phyloP scores from a whole-genome alignment of 768 basidiomycete genomes.

The Trametes elegans region DNA sequence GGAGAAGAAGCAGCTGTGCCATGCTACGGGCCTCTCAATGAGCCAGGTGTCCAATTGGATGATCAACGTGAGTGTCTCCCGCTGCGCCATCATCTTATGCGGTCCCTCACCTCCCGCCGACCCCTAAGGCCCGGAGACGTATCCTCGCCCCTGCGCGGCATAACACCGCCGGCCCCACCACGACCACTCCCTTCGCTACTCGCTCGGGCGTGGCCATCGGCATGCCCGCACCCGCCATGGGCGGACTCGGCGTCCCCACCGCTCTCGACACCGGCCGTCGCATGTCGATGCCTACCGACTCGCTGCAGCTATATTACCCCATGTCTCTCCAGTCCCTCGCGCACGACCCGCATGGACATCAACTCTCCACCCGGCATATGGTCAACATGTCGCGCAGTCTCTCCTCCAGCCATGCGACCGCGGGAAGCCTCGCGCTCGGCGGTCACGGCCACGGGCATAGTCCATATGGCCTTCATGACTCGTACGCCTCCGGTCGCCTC shows the following conservation, averaged over 20 bases:
- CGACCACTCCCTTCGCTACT: slow-evolving; percentile 66
- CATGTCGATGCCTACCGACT: slow-evolving; percentile 67
- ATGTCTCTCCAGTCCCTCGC: slow-evolving; percentile 64
- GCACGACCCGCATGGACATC: slow-evolving; percentile 19
- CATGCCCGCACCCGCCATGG: slow-evolving; percentile 22
- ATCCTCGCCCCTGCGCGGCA: slow-evolving; percentile 82
- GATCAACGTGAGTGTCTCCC: slow-evolving; percentile 66
- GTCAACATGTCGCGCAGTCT: slow-evolving; percentile 29
- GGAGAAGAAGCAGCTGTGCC: slow-evolving; percentile 87
- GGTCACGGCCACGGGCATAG: slow-evolving; percentile 23
- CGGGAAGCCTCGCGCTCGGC: slow-evolving; percentile 19
- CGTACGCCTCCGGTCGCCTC: slow-evolving; percentile 18
- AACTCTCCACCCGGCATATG: slow-evolving; percentile 27
- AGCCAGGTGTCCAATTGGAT: slow-evolving; percentile 92
- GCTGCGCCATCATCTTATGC: neutral
- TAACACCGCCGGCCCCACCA: slow-evolving; percentile 72
- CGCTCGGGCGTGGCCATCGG: slow-evolving; percentile 33
- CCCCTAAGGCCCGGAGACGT: slow-evolving; percentile 67
- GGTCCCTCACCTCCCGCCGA: neutral
- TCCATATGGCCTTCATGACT: slow-evolving; percentile 21
- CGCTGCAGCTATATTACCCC: slow-evolving; percentile 74
- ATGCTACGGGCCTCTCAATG: slow-evolving; percentile 85
- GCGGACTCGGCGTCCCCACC: slow-evolving; percentile 31
- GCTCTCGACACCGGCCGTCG: slow-evolving; percentile 47
- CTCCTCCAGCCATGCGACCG: slow-evolving; percentile 25